A percentile compares a stretch with the other conserved stretches of the same genome.
phyloP scores from a whole-genome alignment of 2,329 filamentous ascomycete genomes.

The Alternaria incomplexa region DNA sequence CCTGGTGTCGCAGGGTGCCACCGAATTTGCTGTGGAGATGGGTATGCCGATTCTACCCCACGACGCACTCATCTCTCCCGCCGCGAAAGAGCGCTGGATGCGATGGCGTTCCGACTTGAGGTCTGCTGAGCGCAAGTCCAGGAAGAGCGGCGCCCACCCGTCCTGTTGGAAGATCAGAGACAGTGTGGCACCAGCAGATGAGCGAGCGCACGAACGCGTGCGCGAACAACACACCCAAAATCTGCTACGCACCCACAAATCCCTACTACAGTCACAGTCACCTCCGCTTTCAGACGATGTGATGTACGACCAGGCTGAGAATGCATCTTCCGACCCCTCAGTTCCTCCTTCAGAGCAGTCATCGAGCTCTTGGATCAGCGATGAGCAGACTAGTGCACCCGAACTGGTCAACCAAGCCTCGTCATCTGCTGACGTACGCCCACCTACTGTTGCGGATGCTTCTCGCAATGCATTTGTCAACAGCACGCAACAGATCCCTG shows the following conservation, averaged over 20 bases:
- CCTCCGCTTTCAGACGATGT: conserved; percentile 32
- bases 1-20: conserved; percentile 83
- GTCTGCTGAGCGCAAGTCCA: conserved; percentile 61
- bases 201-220: conserved; percentile 38
- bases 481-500: conserved; percentile 51
- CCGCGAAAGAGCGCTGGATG: conserved; percentile 77
- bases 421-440: conserved; percentile 5
- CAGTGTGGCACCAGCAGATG: conserved; percentile 33
- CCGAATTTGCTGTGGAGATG: conserved; percentile 81
- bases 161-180: conserved; percentile 35
- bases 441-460: conserved; percentile 36
- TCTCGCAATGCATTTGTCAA: conserved; percentile 52
- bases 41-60: conserved; percentile 76
- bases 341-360: conserved; percentile 24
- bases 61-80: conserved; percentile 79
- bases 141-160: conserved; percentile 35
- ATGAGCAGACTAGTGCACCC: conserved; percentile 21
- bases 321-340: conserved; percentile 22
- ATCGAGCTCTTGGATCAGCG: conserved; percentile 23
- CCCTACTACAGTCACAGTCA: conserved; percentile 20
- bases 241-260: conserved; percentile 27
- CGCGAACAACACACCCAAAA: conserved; percentile 49
- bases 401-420: conserved; percentile 19
- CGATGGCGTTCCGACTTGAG: conserved; percentile 77
- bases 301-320: conserved; percentile 18